phyloP scores from a whole-genome alignment of 2,329 filamentous ascomycete genomes.

The Zasmidium citrigriseum region DNA sequence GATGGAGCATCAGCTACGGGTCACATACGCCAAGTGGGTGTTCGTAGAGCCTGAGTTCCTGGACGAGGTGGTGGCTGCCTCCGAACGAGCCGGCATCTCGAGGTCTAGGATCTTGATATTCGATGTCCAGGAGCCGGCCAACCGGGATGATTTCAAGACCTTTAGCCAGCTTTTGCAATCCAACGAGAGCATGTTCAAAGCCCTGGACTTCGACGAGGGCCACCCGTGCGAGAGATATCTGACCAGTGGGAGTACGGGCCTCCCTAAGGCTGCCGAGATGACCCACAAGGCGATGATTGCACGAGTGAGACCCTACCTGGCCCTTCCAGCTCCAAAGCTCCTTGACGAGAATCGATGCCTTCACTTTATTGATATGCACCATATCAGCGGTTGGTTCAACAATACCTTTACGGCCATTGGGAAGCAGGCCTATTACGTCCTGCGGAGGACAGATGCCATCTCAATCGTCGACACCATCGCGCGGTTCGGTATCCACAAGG shows the following conservation, averaged over 20 bases:
- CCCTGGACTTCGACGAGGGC: neutral
- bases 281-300: neutral
- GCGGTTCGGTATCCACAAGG: neutral
- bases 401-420: neutral
- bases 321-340: neutral
- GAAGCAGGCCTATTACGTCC: neutral
- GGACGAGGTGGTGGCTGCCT: neutral
- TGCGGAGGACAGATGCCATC: neutral
- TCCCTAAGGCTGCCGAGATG: conserved; percentile 3
- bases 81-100: neutral
- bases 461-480: neutral
- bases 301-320: neutral
- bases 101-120: neutral
- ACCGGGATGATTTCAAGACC: neutral
- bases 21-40: neutral
- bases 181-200: neutral
- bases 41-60: neutral
- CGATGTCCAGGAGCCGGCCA: neutral
- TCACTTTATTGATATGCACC: conserved; percentile 1
- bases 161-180: neutral
- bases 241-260: neutral
- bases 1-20: neutral
- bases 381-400: neutral
- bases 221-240: neutral
- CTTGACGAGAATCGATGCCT: neutral